Evolutionary conservation across 805 yeast species (phyloP).

Genomic region (Kluyveromyces aestuarii): DNA sequence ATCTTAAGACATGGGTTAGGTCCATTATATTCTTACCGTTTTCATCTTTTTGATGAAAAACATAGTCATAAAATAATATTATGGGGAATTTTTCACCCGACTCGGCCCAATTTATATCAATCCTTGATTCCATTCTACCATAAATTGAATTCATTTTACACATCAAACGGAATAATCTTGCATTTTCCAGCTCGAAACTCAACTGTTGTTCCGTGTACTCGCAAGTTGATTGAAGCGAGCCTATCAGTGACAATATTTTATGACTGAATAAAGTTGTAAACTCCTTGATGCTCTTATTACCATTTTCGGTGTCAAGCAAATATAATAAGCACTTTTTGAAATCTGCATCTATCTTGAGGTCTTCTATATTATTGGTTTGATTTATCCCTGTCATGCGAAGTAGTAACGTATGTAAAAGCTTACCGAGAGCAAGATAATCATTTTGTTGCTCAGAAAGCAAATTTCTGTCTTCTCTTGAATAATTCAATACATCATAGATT

Average conservation of each 20-base stretch:
- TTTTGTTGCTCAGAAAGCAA: slow-evolving; percentile 34
- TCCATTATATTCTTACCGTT: slow-evolving; percentile 71
- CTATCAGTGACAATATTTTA: slow-evolving; percentile 37
- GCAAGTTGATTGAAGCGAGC: slow-evolving; percentile 41
- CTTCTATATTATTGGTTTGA: slow-evolving; percentile 12
- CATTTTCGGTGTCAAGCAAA: slow-evolving; percentile 22
- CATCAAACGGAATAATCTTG: slow-evolving; percentile 71
- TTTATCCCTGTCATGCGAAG: slow-evolving; percentile 13
- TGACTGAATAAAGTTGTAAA: slow-evolving; percentile 35
- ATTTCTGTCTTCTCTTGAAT: slow-evolving; percentile 20
- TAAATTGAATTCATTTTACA: slow-evolving; percentile 72
- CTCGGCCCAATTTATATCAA: slow-evolving; percentile 57
- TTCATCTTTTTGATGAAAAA: slow-evolving; percentile 78
- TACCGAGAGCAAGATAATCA: slow-evolving; percentile 56
- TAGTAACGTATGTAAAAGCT: slow-evolving; percentile 48
- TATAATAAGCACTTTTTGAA: slow-evolving; percentile 38
- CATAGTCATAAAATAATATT: slow-evolving; percentile 69
- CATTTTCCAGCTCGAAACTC: slow-evolving; percentile 75
- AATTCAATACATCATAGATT: slow-evolving; percentile 53
- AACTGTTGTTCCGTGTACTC: slow-evolving; percentile 58
- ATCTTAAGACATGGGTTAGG: slow-evolving; percentile 67
- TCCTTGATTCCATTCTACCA: slow-evolving; percentile 59
- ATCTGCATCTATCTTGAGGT: slow-evolving; percentile 33
- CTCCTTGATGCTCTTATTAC: slow-evolving; percentile 20
- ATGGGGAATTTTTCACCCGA: slow-evolving; percentile 68